phyloP scores from a whole-genome alignment of 352 stramenopile genomes.

The Pythium myriotylum region DNA sequence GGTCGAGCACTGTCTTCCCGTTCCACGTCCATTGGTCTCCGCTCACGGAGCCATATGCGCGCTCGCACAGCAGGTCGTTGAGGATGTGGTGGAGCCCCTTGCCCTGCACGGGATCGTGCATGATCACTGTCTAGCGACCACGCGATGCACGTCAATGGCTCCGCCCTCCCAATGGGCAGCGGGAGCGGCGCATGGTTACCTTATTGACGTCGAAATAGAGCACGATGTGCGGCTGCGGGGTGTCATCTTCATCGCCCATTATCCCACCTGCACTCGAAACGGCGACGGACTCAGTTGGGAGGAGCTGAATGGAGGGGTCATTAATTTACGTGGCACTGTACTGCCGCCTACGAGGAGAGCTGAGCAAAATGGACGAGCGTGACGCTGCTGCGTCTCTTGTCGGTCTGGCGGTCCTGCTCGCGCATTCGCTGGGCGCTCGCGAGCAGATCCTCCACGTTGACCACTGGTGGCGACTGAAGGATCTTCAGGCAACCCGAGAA shows the following conservation, averaged over 20 bases:
- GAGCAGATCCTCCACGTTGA: constrained; percentile 44
- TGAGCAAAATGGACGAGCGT: not conserved
- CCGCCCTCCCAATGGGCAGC: no score
- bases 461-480: constrained; percentile 38
- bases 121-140: constrained; percentile 66
- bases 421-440: constrained; percentile 50
- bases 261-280: not conserved
- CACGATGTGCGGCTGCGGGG: constrained; percentile 45
- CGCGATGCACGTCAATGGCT: no score
- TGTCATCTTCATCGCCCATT: not conserved
- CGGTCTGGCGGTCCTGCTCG: constrained; percentile 41
- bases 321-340: not conserved
- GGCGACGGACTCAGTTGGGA: no score
- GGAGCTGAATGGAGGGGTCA: no score
- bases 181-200: constrained; percentile 39
- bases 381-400: constrained; percentile 21
- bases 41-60: constrained; percentile 38
- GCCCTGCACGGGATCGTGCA: constrained; percentile 80
- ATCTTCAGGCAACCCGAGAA: constrained; percentile 48
- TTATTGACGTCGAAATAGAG: constrained; percentile 88
- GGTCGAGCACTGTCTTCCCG: constrained; percentile 29
- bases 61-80: constrained; percentile 77
- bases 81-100: constrained; percentile 75
- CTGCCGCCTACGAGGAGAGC: not conserved
- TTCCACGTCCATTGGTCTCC: constrained; percentile 53